These are phyloP conservation scores for Rhytidiadelphus loreus DNA, from an alignment of 225 moss, liverwort and hornwort species.

Conservation along the genomic window DNA sequence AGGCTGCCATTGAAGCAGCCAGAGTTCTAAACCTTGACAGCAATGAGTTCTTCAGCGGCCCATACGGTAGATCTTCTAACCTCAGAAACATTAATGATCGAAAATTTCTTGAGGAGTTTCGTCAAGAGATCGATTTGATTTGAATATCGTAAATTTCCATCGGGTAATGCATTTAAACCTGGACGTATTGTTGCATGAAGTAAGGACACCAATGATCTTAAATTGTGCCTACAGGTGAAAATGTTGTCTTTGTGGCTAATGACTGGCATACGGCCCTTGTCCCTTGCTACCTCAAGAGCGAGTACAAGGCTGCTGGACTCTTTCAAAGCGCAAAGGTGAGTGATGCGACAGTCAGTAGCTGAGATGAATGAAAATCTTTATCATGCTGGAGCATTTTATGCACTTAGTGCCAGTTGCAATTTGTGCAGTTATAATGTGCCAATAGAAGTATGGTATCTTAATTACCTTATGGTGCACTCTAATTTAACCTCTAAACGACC, in stretches of 20 bases:
- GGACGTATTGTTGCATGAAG: not conserved
- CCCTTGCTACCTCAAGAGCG: slow-evolving; percentile 77
- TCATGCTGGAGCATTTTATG: not conserved
- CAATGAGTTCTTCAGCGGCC: slow-evolving; percentile 70
- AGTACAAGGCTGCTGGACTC: slow-evolving; percentile 54
- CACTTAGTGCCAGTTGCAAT: not conserved
- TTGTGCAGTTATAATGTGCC: not conserved
- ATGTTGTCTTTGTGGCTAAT: slow-evolving; percentile 84
- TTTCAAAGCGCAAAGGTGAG: slow-evolving; percentile 68
- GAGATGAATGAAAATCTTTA: not conserved
- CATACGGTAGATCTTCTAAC: slow-evolving; percentile 35
- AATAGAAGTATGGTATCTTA: not conserved
- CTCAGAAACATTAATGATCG: not conserved
- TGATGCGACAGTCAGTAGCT: not conserved
- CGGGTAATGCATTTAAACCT: not conserved
- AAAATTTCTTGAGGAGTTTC: not conserved
- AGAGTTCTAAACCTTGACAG: slow-evolving; percentile 44
- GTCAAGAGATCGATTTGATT: not conserved
- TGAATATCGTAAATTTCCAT: not conserved
- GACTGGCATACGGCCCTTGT: slow-evolving; percentile 92
- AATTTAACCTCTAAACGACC: too few relatives aligned
- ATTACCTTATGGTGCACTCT: not conserved
- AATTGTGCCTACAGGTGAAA: slow-evolving; percentile 46
- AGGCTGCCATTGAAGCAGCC: slow-evolving; percentile 81
- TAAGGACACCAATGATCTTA: not conserved